A percentile compares a stretch with the other conserved stretches of the same genome.
Conservation (phyloP, 1,284 basidiomycete species). For the Melampsora occidentalis region DNA sequence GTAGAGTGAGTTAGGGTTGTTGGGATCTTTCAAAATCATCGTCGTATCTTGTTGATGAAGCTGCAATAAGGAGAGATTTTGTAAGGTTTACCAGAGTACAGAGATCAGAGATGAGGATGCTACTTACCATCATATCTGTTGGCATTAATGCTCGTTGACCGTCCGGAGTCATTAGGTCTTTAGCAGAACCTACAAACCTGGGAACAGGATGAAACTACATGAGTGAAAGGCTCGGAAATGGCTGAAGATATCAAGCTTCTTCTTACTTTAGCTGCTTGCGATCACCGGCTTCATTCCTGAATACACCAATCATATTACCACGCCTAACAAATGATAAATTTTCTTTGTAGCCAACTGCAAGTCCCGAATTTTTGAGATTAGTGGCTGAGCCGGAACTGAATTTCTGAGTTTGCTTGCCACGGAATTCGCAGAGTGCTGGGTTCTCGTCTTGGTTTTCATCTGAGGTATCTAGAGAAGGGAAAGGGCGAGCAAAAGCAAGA, state of each 20-base stretch:
- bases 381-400: not conserved
- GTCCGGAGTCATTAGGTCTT: constrained; percentile 69
- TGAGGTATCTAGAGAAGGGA: not conserved
- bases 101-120: not conserved
- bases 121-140: constrained; percentile 52
- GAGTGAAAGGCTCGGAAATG: constrained; percentile 80
- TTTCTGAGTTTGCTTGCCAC: constrained; percentile 55
- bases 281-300: constrained; percentile 72
- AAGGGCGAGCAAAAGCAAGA: too few species aligned
- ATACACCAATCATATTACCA: constrained; percentile 96
- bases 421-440: constrained; percentile 19
- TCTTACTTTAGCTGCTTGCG: constrained; percentile 27
- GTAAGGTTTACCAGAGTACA: not conserved
- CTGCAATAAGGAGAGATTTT: not conserved
- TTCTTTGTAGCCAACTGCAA: constrained; percentile 93
- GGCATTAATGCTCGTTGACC: constrained; percentile 78
- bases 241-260: constrained; percentile 12
- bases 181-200: constrained; percentile 26
- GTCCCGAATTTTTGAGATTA: constrained; percentile 69
- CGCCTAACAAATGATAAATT: constrained; percentile 93
- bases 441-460: constrained; percentile 29
- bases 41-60: constrained; percentile 65
- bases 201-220: not conserved
- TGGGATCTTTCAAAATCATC: constrained; percentile 88
- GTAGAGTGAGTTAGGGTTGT: constrained; percentile 79